These are phyloP conservation scores for Theobroma cacao DNA, from an alignment of 345 rosid species.

Conservation along the genomic window DNA sequence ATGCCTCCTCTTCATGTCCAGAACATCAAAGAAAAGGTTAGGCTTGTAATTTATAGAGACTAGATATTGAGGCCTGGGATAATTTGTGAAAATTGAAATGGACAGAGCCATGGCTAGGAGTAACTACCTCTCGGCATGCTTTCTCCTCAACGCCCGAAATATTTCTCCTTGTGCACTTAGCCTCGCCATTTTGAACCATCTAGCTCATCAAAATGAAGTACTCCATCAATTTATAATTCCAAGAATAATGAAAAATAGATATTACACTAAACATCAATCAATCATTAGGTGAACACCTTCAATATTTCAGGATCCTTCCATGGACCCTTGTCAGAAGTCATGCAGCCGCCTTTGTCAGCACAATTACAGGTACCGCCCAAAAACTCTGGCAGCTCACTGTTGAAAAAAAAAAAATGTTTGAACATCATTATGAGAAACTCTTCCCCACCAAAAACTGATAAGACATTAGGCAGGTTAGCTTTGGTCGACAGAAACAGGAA, in stretches of 20 bases:
- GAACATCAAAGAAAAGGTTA: constrained; percentile 2
- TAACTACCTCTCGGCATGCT: constrained; percentile 27
- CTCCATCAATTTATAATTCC: not conserved
- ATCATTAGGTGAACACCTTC: constrained; percentile 40
- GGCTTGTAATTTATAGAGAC: not conserved
- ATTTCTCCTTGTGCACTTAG: constrained; percentile 41
- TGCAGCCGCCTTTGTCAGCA: constrained; percentile 82
- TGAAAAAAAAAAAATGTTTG: not conserved
- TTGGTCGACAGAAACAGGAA: not conserved
- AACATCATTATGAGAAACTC: not conserved
- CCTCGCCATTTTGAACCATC: constrained; percentile 77
- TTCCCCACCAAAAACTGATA: not conserved
- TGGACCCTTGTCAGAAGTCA: constrained; percentile 96
- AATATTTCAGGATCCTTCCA: constrained; percentile 81
- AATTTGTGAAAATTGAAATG: not conserved
- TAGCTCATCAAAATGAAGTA: constrained; percentile 16
- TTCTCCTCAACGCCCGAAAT: constrained; percentile 50
- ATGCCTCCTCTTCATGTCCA: constrained; percentile 22
- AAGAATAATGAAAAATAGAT: not conserved
- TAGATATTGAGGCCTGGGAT: not conserved
- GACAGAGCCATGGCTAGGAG: not conserved
- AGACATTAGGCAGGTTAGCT: not conserved
- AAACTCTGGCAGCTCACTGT: constrained; percentile 86
- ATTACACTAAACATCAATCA: not conserved
- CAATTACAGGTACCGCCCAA: constrained; percentile 90